phyloP scores from a whole-genome alignment of 2,329 filamentous ascomycete species.

The Aciculosporium take region DNA sequence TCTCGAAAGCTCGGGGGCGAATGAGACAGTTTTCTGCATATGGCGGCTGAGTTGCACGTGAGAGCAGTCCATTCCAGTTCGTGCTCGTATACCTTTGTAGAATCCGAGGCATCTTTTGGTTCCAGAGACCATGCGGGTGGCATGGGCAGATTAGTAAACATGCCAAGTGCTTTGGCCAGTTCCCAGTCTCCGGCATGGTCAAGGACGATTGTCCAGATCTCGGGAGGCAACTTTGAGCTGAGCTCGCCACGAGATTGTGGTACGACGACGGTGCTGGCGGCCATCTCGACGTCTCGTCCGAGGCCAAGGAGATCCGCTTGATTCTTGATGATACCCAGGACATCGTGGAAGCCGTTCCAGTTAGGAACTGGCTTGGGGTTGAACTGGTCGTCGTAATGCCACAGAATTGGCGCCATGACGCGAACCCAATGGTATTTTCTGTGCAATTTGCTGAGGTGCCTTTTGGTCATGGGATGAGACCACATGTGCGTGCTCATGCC shows the following conservation, averaged over 20 bases:
- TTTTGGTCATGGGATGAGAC: conserved; percentile 79
- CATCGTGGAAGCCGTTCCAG: conserved; percentile 54
- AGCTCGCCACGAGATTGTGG: conserved; percentile 19
- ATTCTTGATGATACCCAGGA: conserved; percentile 62
- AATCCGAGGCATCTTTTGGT: conserved; percentile 45
- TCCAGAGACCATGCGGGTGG: conserved; percentile 54
- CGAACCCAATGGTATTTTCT: conserved; percentile 79
- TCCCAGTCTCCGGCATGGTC: conserved; percentile 85
- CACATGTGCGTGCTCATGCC: conserved; percentile 84
- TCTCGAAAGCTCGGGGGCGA: conserved; percentile 56
- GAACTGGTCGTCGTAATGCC: conserved; percentile 52
- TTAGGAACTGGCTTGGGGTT: conserved; percentile 38
- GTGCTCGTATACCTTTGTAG: conserved; percentile 57
- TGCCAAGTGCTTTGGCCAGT: conserved; percentile 62
- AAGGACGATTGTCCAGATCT: conserved; percentile 81
- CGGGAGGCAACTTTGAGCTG: conserved; percentile 51
- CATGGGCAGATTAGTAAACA: conserved; percentile 63
- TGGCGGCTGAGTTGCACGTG: conserved; percentile 51
- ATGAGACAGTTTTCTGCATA: conserved; percentile 59
- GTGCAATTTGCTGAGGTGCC: conserved; percentile 71
- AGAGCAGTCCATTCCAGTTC: conserved; percentile 79
- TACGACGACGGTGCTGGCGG: conserved; percentile 25
- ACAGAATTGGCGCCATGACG: conserved; percentile 67
- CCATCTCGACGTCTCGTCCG: conserved; percentile 52
- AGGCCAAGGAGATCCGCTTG: conserved; percentile 63